Base-by-base conservation (phyloP, 345 rosid species). In the Gossypium mustelinum region DNA sequence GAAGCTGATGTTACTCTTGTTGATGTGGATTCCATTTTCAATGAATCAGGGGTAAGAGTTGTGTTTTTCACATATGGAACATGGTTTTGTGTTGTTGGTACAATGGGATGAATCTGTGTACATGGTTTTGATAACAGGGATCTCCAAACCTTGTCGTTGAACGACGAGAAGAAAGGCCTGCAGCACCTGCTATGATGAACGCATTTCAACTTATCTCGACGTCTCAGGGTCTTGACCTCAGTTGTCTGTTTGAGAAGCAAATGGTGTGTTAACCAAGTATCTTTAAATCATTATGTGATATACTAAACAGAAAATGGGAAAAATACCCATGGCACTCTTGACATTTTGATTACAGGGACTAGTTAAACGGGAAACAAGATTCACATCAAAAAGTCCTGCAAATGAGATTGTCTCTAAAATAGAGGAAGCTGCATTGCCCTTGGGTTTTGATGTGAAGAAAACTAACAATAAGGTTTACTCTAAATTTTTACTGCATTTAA, bases 141-240 rank as follows among this genome's bases (percentile, higher is more conserved):
- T 74, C 89, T 76, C 81, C 11, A 57, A 86, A 88, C 83, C 90
- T 93, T 78, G 97, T 96, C 57, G 97, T 93, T 84, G 99, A 96
- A 86, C 86, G 90, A 80, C 89, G 91, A 71, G 96, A 85, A 76
- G 92, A 81, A 80, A 90, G 91, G 65, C 84, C 82, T 39, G 82
- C 73, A 45, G 87, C 86, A 56, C 99, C 99, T 76, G 82, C 87
- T 64, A 85, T 97, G 29, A 88, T 96, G 99, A 96, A 96, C 82
- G 98, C 99, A 10, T 96, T 96, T 82, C 98, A 96, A 86, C 96
- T 96, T 74, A 96, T 96, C 77, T 89, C 98, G 47, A 90, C 92
- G 17, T 96, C 98, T 27, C 99, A 89, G 82, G 96, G 99, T 79
- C 98, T 95, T 78, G 93, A 95, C 87, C 98, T 95, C 47, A 79